Evolutionary conservation across 2,329 filamentous ascomycete genomes (phyloP).

Genomic region (Neodidymelliopsis sp.): DNA sequence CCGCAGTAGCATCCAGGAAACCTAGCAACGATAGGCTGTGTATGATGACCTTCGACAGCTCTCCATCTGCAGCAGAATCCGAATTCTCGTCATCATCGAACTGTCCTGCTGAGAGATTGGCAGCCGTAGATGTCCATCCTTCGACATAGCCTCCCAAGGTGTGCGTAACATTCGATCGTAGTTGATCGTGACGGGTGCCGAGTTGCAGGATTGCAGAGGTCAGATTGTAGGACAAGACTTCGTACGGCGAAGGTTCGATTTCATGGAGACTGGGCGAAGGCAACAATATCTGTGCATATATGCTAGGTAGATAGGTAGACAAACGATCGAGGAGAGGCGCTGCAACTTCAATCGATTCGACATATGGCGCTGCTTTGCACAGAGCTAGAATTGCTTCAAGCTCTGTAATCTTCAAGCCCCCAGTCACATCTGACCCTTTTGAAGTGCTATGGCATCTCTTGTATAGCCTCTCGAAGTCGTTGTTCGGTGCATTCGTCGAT

Average conservation of each 20-base stretch:
- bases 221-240: constrained; percentile 80
- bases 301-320: constrained; percentile 83
- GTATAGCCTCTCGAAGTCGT: constrained; percentile 54
- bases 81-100: constrained; percentile 65
- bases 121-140: constrained; percentile 70
- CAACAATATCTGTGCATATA: constrained; percentile 78
- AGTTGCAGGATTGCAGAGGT: constrained; percentile 82
- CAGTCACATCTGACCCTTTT: constrained; percentile 18
- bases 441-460: constrained; percentile 41
- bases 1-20: constrained; percentile 83
- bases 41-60: constrained; percentile 70
- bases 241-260: constrained; percentile 87
- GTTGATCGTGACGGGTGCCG: constrained; percentile 72
- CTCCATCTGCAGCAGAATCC: constrained; percentile 58
- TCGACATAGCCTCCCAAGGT: constrained; percentile 76
- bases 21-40: constrained; percentile 87
- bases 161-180: constrained; percentile 71
- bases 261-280: constrained; percentile 83
- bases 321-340: constrained; percentile 81
- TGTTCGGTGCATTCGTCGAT: constrained; percentile 33
- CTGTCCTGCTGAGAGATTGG: constrained; percentile 61
- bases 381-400: constrained; percentile 90
- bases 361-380: constrained; percentile 83
- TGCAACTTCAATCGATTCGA: constrained; percentile 75
- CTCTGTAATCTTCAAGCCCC: constrained; percentile 75